These are phyloP conservation scores for Somion occarium DNA, from an alignment of 1,284 basidiomycete species.

Conservation along the genomic window DNA sequence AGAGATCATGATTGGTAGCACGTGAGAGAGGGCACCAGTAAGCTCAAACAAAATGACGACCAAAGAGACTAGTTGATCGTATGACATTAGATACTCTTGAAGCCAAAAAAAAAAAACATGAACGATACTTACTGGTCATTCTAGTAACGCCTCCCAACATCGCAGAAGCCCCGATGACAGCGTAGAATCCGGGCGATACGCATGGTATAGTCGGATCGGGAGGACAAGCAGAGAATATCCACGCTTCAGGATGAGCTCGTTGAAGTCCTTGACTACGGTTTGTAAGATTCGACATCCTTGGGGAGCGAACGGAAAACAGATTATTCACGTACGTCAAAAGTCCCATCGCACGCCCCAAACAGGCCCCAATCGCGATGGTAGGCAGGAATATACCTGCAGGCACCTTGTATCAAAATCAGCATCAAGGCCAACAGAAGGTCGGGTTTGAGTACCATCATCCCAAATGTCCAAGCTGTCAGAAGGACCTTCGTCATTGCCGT, in stretches of 20 bases:
- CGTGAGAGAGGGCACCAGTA: slow-evolving; percentile 70
- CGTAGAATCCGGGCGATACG: slow-evolving; percentile 79
- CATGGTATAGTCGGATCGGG: slow-evolving; percentile 64
- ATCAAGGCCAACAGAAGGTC: background rate
- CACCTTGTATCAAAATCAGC: slow-evolving; percentile 33
- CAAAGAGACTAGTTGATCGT: slow-evolving; percentile 47
- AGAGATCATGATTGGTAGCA: slow-evolving; percentile 75
- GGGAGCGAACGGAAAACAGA: background rate
- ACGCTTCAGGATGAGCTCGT: slow-evolving; percentile 54
- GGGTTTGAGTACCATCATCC: slow-evolving; percentile 56
- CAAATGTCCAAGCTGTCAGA: slow-evolving; percentile 72
- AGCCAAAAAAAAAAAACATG: background rate
- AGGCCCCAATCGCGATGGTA: slow-evolving; percentile 69
- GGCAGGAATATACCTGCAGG: slow-evolving; percentile 75
- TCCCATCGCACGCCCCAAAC: slow-evolving; percentile 63
- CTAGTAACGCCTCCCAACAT: slow-evolving; percentile 79
- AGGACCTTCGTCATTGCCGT: slow-evolving; percentile 58
- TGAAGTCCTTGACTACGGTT: slow-evolving; percentile 56
- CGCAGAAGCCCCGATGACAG: slow-evolving; percentile 78
- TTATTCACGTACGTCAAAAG: slow-evolving; percentile 50
- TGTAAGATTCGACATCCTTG: background rate
- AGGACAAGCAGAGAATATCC: slow-evolving; percentile 67
- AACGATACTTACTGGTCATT: slow-evolving; percentile 59
- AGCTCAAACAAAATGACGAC: slow-evolving; percentile 76
- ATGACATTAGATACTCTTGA: background rate